These are phyloP conservation scores for Zelonia costaricensis DNA, from an alignment of 208 protist species.

Conservation along the genomic window DNA sequence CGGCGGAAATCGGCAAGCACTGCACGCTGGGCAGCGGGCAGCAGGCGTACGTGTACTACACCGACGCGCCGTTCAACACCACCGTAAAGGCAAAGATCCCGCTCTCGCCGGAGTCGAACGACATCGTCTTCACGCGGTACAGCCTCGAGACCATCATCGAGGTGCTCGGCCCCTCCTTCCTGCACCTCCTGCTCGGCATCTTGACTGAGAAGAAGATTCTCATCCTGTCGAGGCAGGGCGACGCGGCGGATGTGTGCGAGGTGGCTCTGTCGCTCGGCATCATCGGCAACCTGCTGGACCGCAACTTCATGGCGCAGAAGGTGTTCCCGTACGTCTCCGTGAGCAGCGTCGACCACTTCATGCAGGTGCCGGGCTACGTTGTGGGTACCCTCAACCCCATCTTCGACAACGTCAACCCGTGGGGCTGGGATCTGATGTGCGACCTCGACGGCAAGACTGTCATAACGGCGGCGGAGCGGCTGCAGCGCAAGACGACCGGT, in stretches of 20 bases:
- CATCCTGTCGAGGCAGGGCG: conserved; percentile 61
- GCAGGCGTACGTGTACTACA: conserved; percentile 42
- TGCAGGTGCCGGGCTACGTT: conserved; percentile 72
- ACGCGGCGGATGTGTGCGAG: conserved; percentile 74
- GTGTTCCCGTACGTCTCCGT: conserved; percentile 85
- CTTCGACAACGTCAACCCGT: conserved; percentile 60
- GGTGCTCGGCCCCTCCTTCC: conserved; percentile 51
- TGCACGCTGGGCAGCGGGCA: conserved; percentile 36
- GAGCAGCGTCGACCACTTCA: conserved; percentile 58
- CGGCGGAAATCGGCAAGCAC: conserved; percentile 35
- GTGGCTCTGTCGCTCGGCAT: conserved; percentile 63
- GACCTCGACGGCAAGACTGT: conserved; percentile 64
- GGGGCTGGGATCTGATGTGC: conserved; percentile 73
- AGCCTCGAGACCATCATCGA: conserved; percentile 67
- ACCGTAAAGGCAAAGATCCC: conserved; percentile 51
- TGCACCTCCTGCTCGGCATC: conserved; percentile 61
- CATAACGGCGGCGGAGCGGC: conserved; percentile 35
- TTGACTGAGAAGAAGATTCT: conserved; percentile 74
- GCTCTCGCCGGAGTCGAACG: conserved; percentile 41
- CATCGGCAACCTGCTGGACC: conserved; percentile 64
- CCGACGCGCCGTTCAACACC: conserved; percentile 47
- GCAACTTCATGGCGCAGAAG: conserved; percentile 58
- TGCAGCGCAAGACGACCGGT: conserved; percentile 14
- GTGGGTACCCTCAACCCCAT: conserved; percentile 84
- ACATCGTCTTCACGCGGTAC: conserved; percentile 56